Evolutionary conservation across 164 flowering plant species (phyloP).

Genomic region (Akebia trifoliata): DNA sequence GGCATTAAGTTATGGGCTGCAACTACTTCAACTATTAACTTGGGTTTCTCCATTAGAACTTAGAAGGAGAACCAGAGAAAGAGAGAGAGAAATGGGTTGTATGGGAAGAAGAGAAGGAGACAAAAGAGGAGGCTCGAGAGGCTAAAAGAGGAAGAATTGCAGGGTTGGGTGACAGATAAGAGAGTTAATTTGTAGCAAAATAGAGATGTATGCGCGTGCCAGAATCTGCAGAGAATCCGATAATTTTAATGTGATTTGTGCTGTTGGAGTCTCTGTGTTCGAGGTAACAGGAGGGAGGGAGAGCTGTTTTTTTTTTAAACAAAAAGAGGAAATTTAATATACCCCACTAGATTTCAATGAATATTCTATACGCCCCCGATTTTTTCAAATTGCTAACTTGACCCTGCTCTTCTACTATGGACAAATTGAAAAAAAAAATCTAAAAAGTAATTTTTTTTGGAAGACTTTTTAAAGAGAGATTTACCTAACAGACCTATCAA

Average conservation of each 20-base stretch:
- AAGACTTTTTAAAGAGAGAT: too few species aligned
- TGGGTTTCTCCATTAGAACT: constrained; percentile 20
- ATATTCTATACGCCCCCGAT: too few species aligned
- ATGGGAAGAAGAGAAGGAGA: background rate
- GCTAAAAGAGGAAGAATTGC: background rate
- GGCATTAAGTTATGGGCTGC: constrained; percentile 65
- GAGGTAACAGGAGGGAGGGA: background rate
- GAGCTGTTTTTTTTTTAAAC: background rate
- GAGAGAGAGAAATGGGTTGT: background rate
- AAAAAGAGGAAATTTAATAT: too few species aligned
- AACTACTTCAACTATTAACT: constrained; percentile 83
- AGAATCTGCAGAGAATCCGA: constrained; percentile 5
- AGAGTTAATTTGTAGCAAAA: background rate
- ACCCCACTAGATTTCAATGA: too few species aligned
- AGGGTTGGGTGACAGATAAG: background rate
- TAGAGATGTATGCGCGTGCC: background rate
- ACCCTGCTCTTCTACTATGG: too few species aligned
- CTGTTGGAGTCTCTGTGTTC: background rate
- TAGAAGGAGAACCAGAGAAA: background rate
- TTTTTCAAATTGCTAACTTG: too few species aligned
- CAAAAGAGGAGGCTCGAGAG: background rate
- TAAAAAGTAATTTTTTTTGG: too few species aligned
- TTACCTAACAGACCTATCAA: too few species aligned
- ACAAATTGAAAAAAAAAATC: too few species aligned
- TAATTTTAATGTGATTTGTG: background rate